phyloP scores from a whole-genome alignment of 2,329 filamentous ascomycete species.

The Aspergillus sp. region DNA sequence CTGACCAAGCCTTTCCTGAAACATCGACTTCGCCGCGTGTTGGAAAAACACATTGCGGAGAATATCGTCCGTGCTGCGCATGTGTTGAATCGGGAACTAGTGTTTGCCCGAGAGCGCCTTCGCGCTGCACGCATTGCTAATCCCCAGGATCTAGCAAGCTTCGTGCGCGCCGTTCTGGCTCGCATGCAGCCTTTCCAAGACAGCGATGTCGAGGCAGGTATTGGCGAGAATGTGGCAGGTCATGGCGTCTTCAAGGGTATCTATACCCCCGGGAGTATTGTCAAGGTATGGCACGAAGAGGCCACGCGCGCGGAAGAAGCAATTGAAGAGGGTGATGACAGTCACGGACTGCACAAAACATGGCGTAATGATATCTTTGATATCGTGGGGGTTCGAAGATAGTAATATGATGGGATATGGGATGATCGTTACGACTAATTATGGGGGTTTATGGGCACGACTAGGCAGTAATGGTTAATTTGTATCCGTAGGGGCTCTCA shows the following conservation, averaged over 20 bases:
- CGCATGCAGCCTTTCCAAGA: conserved; percentile 67
- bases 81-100: conserved; percentile 73
- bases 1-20: conserved; percentile 77
- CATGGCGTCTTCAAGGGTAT: conserved; percentile 71
- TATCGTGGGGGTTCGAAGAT: conserved; percentile 20
- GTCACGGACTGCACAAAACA: conserved; percentile 46
- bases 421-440: neutral
- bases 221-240: conserved; percentile 62
- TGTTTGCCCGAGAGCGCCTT: conserved; percentile 81
- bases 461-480: neutral
- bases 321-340: conserved; percentile 64
- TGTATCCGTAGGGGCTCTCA: neutral
- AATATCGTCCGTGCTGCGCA: conserved; percentile 67
- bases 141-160: conserved; percentile 74
- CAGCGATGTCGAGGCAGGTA: conserved; percentile 68
- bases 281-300: conserved; percentile 85
- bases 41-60: conserved; percentile 72
- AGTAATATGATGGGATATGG: neutral
- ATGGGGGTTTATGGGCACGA: neutral
- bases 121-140: conserved; percentile 79
- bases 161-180: conserved; percentile 76
- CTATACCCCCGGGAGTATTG: conserved; percentile 84
- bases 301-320: conserved; percentile 64
- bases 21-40: conserved; percentile 70
- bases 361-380: conserved; percentile 87